Evolutionary conservation across 2,329 filamentous ascomycete genomes (phyloP).

Genomic region (Proliferodiscus dingleyae): DNA sequence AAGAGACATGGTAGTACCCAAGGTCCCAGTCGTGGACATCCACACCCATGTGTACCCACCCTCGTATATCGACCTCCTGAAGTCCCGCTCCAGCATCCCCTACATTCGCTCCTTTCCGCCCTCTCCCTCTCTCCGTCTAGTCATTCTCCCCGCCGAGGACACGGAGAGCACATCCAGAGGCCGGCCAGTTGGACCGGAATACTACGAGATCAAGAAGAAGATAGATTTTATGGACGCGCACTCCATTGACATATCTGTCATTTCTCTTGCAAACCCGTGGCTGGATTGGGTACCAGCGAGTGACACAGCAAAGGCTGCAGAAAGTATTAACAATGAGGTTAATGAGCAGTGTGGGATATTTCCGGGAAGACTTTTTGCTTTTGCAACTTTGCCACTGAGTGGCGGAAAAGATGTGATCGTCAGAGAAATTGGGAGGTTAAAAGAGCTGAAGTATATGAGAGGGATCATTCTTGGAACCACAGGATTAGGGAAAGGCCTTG

Average conservation of each 20-base stretch:
- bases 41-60: constrained; percentile 69
- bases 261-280: constrained; percentile 92
- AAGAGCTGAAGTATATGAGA: constrained; percentile 60
- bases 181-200: constrained; percentile 77
- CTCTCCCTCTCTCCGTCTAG: constrained; percentile 55
- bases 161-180: constrained; percentile 58
- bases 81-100: constrained; percentile 58
- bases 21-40: constrained; percentile 53
- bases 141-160: constrained; percentile 58
- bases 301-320: constrained; percentile 59
- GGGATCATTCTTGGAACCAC: constrained; percentile 88
- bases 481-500: constrained; percentile 73
- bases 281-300: constrained; percentile 69
- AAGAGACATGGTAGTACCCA: constrained; percentile 24
- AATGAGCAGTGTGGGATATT: constrained; percentile 63
- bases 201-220: constrained; percentile 75
- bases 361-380: constrained; percentile 70
- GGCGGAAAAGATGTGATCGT: constrained; percentile 59
- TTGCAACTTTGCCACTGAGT: constrained; percentile 75
- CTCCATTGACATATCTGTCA: constrained; percentile 73
- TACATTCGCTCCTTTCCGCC: constrained; percentile 63
- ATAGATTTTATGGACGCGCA: constrained; percentile 85
- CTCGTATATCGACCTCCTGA: constrained; percentile 56
- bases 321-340: constrained; percentile 72
- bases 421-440: constrained; percentile 59